A percentile compares a stretch with the other conserved stretches of the same genome.
These are phyloP conservation scores for Sporothrix variecibatus DNA, from an alignment of 2,329 filamentous ascomycete genomes.

Conservation along the genomic window DNA sequence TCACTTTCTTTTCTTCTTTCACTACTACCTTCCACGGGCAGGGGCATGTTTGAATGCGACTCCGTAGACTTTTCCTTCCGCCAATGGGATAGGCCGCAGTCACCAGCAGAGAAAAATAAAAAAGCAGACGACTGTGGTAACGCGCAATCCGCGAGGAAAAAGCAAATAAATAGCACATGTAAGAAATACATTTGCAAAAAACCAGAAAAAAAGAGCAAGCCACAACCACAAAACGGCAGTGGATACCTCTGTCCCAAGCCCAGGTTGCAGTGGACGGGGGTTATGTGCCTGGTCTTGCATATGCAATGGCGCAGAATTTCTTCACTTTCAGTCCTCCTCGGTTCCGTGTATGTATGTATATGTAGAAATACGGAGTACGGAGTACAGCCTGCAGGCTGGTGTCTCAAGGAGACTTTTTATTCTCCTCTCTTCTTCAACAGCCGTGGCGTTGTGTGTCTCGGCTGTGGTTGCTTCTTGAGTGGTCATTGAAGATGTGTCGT, in stretches of 20 bases:
- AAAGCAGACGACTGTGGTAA: neutral
- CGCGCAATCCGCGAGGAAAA: neutral
- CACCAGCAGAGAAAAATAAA: neutral
- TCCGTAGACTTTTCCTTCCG: neutral
- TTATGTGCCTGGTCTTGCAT: slow-evolving; percentile 13
- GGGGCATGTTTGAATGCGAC: neutral
- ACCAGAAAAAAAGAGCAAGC: neutral
- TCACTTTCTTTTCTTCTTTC: neutral
- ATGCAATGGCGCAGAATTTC: slow-evolving; percentile 4
- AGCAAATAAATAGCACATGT: neutral
- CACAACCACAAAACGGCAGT: neutral
- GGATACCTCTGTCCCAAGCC: neutral
- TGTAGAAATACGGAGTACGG: no score
- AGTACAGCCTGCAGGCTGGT: no score
- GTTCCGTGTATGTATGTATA: no score
- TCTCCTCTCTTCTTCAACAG: neutral
- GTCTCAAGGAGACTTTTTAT: neutral
- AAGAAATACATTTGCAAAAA: neutral
- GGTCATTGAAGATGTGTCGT: neutral
- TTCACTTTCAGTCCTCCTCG: neutral
- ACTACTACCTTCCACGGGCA: neutral
- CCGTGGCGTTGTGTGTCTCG: neutral
- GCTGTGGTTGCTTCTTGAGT: neutral
- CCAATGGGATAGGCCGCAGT: neutral
- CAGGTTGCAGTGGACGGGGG: neutral